phyloP scores from a whole-genome alignment of 768 basidiomycete genomes.

The Suillus discolor region DNA sequence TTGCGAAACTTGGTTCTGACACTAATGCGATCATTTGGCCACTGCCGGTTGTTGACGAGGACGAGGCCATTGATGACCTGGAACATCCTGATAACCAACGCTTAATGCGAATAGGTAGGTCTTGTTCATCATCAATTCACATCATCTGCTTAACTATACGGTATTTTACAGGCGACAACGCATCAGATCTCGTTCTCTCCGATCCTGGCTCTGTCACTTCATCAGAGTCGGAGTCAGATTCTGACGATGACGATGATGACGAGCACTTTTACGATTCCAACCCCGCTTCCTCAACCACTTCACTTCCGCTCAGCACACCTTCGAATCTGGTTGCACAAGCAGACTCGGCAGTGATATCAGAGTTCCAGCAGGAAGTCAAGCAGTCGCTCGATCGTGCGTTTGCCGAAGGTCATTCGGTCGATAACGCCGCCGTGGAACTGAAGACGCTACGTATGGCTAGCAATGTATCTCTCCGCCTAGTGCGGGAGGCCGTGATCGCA shows the following conservation, averaged over 20 bases:
- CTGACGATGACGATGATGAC: slow-evolving; percentile 44
- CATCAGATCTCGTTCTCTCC: slow-evolving; percentile 61
- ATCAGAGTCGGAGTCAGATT: slow-evolving; percentile 45
- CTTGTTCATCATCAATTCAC: neutral
- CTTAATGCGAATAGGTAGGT: slow-evolving; percentile 73
- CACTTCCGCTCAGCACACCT: slow-evolving; percentile 43
- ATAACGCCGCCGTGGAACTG: slow-evolving; percentile 92
- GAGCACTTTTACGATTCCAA: slow-evolving; percentile 39
- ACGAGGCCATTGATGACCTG: slow-evolving; percentile 62
- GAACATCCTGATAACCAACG: slow-evolving; percentile 70
- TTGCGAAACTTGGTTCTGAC: slow-evolving; percentile 59
- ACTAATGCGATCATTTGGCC: slow-evolving; percentile 88
- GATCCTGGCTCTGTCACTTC: slow-evolving; percentile 63
- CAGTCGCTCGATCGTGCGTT: slow-evolving; percentile 92
- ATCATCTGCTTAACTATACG: slow-evolving; percentile 7
- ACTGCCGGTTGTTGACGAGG: slow-evolving; percentile 53
- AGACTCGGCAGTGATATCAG: slow-evolving; percentile 53
- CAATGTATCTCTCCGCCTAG: slow-evolving; percentile 85
- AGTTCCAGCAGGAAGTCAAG: slow-evolving; percentile 77
- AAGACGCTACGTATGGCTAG: slow-evolving; percentile 97
- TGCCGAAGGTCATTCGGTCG: slow-evolving; percentile 86
- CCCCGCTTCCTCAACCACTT: slow-evolving; percentile 49
- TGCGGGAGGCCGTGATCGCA: slow-evolving; percentile 87
- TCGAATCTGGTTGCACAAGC: slow-evolving; percentile 40
- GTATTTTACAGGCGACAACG: slow-evolving; percentile 49